Evolutionary conservation across 2,329 filamentous ascomycete species (phyloP).

Genomic region (Cladophialophora exuberans): DNA sequence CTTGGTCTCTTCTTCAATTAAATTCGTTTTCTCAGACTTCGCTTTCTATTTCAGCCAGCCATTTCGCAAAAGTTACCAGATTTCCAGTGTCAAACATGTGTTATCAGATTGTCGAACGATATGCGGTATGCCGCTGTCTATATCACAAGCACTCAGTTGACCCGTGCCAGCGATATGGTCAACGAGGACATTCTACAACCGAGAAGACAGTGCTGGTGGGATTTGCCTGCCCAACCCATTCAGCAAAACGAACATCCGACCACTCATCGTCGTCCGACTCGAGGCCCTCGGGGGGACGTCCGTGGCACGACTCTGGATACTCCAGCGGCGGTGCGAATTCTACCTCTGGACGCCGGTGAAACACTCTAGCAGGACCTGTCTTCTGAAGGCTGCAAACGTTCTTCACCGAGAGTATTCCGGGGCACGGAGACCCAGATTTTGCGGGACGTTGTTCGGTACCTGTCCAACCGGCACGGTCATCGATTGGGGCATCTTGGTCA

Average conservation of each 20-base stretch:
- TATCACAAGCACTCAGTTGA: conserved; percentile 89
- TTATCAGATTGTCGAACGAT: conserved; percentile 82
- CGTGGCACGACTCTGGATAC: conserved; percentile 40
- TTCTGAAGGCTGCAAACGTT: neutral
- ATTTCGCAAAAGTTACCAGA: too few relatives aligned
- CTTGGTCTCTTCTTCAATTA: conserved; percentile 8
- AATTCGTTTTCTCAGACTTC: conserved; percentile 4
- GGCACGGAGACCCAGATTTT: neutral
- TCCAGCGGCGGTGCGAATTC: conserved; percentile 34
- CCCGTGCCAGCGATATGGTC: conserved; percentile 75
- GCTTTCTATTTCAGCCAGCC: conserved; percentile 4
- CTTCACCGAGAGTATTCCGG: neutral
- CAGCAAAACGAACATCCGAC: conserved; percentile 25
- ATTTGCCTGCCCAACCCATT: conserved; percentile 70
- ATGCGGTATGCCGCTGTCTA: conserved; percentile 82
- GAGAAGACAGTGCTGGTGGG: conserved; percentile 81
- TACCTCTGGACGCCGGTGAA: conserved; percentile 25
- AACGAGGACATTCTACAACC: conserved; percentile 71
- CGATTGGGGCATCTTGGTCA: neutral
- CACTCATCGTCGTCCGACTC: conserved; percentile 15
- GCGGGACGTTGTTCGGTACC: neutral
- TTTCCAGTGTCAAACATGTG: conserved; percentile 80
- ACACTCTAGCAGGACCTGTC: neutral
- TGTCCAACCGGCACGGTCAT: neutral
- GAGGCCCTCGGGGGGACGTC: conserved; percentile 15